These are phyloP conservation scores for Rhizophagus sp. DNA, from an alignment of 192 early-diverging fungal species.

Conservation along the genomic window DNA sequence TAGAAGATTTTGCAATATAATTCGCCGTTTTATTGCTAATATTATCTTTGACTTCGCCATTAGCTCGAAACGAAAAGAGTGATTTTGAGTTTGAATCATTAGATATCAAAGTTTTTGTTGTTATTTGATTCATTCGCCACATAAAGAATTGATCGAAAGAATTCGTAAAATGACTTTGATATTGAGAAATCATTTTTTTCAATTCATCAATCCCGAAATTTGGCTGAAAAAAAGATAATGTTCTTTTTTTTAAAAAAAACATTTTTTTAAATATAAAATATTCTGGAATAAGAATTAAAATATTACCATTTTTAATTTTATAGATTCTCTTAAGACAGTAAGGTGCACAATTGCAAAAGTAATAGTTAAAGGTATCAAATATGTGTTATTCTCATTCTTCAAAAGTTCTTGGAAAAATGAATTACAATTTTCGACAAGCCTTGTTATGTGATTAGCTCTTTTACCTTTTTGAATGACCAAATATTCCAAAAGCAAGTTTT, in stretches of 20 bases:
- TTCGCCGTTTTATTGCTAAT: background rate
- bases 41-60: background rate
- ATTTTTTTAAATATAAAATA: no score
- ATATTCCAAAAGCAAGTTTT: background rate
- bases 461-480: background rate
- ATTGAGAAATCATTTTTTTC: background rate
- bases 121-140: background rate
- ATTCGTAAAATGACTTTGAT: background rate
- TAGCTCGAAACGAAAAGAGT: background rate
- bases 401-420: background rate
- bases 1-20: background rate
- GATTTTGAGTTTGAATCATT: background rate
- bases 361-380: background rate
- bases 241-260: no score
- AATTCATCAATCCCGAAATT: background rate
- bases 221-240: no score
- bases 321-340: background rate
- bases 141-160: background rate
- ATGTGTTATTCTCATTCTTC: background rate
- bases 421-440: background rate
- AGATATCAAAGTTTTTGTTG: background rate
- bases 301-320: background rate
- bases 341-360: background rate
- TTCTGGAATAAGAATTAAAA: background rate
- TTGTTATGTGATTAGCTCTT: background rate